Base-by-base conservation (phyloP, 1,284 basidiomycete genomes). In the Xerocomus minutiporus region DNA sequence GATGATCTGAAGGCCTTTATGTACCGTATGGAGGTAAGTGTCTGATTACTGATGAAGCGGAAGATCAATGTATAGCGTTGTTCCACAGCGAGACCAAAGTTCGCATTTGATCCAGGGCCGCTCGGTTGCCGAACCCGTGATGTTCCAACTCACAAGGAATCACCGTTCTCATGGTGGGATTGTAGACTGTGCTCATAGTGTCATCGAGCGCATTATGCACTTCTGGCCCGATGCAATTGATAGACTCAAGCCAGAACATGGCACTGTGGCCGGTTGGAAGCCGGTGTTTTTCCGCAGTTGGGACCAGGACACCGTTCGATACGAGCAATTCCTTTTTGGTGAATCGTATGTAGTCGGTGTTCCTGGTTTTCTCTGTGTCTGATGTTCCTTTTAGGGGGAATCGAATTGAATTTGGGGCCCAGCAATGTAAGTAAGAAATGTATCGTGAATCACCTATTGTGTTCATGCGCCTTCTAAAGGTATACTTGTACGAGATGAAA, bases 191-290 rank as follows among this genome's bases (percentile, higher is more conserved):
- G 86, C 86, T 0, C 77, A 81, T 46, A 79, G 78, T 0, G 69
- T 89, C 6, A 78, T 89, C 8, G 73, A 81, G n/a, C 67, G 88
- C 6, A 81, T 90, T 40, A 77, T 71, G 2, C 59, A 59, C 12
- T 82, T 85, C 51, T 90, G 86, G 82, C 82, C 83, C 0, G 66
- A 84, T 59, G 72, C 84, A 0, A 86, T 90, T 38, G 88, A 90
- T 59, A 58, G 57, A 1, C 73, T 90, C 13, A 71, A 73, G 1
- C 75, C 71, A 8, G 87, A 90, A 62, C 70, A 67, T 44, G 86
- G 85, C 0, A 65, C 82, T 5, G 74, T 83, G 1, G 74, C 79
- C n/a, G 86, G 84, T 0, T 57, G 72, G 8, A 80, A 78, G 55
- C 86, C 87, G 0, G 66, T 84, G 0, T 83, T 86, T 60, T 80